Evolutionary conservation across 176 grass and related monocot genomes (phyloP).

Genomic region (Metroxylon sagu): DNA sequence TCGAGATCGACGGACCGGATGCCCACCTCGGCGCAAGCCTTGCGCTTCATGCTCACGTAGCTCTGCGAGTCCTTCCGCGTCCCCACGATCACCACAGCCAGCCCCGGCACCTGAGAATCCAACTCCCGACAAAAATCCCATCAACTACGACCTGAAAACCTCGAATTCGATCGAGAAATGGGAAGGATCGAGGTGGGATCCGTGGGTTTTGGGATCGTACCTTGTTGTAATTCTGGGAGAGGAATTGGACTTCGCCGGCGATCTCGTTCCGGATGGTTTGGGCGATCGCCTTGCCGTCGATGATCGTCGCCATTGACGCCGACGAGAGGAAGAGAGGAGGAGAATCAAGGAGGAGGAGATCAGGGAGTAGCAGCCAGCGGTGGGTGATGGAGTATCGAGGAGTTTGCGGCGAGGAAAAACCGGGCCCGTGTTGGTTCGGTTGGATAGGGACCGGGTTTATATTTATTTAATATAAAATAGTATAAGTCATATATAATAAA

Average conservation of each 20-base stretch:
- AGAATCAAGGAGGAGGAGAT: background rate
- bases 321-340: background rate
- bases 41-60: conserved; percentile 82
- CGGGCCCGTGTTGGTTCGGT: no score
- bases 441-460: no score
- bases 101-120: conserved; percentile 57
- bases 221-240: conserved; percentile 33
- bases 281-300: conserved; percentile 86
- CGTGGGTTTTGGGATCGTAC: conserved; percentile 6
- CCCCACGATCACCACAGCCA: conserved; percentile 95
- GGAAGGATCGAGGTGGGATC: background rate
- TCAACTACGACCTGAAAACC: background rate
- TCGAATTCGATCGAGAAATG: no score
- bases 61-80: conserved; percentile 87
- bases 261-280: conserved; percentile 53
- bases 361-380: no score
- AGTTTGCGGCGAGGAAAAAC: no score
- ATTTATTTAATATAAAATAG: no score
- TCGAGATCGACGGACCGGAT: conserved; percentile 76
- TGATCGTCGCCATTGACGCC: conserved; percentile 70
- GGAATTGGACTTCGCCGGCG: conserved; percentile 47
- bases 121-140: background rate
- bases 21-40: conserved; percentile 87
- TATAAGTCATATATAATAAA: no score
- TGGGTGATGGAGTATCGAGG: no score